Percentiles rank a stretch among this genome's conserved stretches.
phyloP scores from a whole-genome alignment of 257 asterid genomes.

The Asclepias syriaca region DNA sequence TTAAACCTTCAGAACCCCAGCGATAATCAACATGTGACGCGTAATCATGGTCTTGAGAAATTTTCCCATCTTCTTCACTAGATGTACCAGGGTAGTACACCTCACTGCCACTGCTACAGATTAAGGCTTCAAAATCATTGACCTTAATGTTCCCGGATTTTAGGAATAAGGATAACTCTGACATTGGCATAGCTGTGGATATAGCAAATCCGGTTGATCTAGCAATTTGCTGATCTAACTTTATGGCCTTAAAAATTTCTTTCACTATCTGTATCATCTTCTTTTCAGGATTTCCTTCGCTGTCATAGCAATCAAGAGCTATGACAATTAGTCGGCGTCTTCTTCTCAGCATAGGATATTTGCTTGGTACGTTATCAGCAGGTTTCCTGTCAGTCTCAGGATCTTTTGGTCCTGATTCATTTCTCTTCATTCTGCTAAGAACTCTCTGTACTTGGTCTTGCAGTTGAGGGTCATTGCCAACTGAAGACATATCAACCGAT shows the following conservation, averaged over 20 bases:
- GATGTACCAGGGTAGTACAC: slow-evolving; percentile 61
- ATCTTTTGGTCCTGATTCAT: slow-evolving; percentile 29
- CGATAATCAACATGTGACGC: slow-evolving; percentile 75
- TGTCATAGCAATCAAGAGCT: slow-evolving; percentile 74
- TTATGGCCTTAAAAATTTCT: slow-evolving; percentile 51
- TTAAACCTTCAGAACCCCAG: slow-evolving; percentile 83
- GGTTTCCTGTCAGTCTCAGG: slow-evolving; percentile 34
- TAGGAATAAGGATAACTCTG: slow-evolving; percentile 46
- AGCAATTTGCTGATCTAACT: slow-evolving; percentile 43
- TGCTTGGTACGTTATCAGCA: slow-evolving; percentile 37
- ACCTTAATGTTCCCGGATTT: slow-evolving; percentile 46
- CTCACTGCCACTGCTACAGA: slow-evolving; percentile 83
- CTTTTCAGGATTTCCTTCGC: slow-evolving; percentile 50
- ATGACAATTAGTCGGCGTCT: slow-evolving; percentile 55
- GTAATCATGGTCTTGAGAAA: slow-evolving; percentile 58
- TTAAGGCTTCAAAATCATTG: slow-evolving; percentile 65
- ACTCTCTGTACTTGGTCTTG: slow-evolving; percentile 67
- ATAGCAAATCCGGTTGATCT: slow-evolving; percentile 57
- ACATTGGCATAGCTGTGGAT: slow-evolving; percentile 72
- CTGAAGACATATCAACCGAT: slow-evolving; percentile 33
- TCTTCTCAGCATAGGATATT: slow-evolving; percentile 65
- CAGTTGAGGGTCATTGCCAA: slow-evolving; percentile 36
- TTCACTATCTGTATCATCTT: slow-evolving; percentile 48
- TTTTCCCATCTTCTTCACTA: slow-evolving; percentile 47
- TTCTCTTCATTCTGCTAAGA: slow-evolving; percentile 57